A percentile compares a stretch with the other conserved stretches of the same genome.
Evolutionary conservation across 1,284 basidiomycete genomes (phyloP).

Genomic region (Heterobasidion parviporum): DNA sequence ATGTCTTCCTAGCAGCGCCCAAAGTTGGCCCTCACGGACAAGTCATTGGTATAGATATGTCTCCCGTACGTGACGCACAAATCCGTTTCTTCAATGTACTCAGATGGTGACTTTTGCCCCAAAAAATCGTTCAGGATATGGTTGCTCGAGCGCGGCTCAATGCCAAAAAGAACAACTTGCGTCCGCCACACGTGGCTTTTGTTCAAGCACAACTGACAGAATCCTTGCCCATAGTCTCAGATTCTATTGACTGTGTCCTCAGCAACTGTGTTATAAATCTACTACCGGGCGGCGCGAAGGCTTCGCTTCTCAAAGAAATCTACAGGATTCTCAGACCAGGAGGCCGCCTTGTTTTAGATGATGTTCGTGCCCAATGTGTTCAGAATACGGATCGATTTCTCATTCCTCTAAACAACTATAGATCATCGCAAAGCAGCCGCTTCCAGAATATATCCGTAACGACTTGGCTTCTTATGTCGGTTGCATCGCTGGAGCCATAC

Average conservation of each 20-base stretch:
- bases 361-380: background rate
- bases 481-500: background rate
- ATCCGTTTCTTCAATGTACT: background rate
- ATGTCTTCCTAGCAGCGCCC: background rate
- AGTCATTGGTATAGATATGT: constrained; percentile 1
- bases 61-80: background rate
- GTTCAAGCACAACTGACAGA: background rate
- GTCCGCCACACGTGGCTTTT: background rate
- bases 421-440: background rate
- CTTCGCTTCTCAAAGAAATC: background rate
- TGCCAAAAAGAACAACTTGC: background rate
- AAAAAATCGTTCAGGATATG: background rate
- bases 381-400: background rate
- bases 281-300: background rate
- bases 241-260: background rate
- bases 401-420: background rate
- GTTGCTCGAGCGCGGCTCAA: background rate
- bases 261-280: constrained; percentile 2
- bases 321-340: background rate
- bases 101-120: too few species aligned
- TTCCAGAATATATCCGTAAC: background rate
- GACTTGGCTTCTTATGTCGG: background rate
- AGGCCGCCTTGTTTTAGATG: background rate
- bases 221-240: background rate
- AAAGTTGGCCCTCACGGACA: background rate